Evolutionary conservation across 441 rosid genomes (phyloP), one percentile per base, ranked within the genome.

Genomic region (Biscutella laevigata): DNA sequence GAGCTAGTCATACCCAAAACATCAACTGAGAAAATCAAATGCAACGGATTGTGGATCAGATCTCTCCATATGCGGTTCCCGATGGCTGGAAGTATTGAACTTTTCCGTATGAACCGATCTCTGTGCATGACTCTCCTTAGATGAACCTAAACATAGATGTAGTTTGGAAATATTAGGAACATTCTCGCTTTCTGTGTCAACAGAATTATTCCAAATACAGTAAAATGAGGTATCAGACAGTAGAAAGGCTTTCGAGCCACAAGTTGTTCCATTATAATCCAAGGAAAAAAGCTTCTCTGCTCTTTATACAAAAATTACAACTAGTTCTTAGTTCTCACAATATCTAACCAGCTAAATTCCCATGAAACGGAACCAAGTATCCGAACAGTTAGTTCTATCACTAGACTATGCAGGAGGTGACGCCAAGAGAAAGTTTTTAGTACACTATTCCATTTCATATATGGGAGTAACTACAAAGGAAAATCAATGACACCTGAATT

Each of bases 1-100:
- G 97, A 94, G 76, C 99, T 89, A 59, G 99, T 84, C 97, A 94
- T 87, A 24, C 99, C 99, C 74, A 94, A 86, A 22, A 94, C 96
- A 76, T 94, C 95, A 14, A 94, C 86, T 27, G 99, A 94, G 77
- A 89, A 87, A 58, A 94, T 65, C 57, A 94, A 72, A 74, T 89
- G 97, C 51, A 94, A 70, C 35, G 99, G 99, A 75, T 94, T 94
- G 83, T 94, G 99, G 65, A 94, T 83, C 70, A 94, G 70, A 57
- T 94, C 99, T 73, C 97, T 84, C 88, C 88, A 84, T 61, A 94
- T 74, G 45, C 96, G 99, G 62, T 80, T 83, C 66, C 76, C 73
- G 36, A 89, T 70, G 66, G 97, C 97, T 71, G 99, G 88, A 64
- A 74, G 35, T 60, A 94, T 82, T 39, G 95, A 87, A 71, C 99